phyloP scores from a whole-genome alignment of 2,329 filamentous ascomycete species.

The Mycosphaerella arachidis region DNA sequence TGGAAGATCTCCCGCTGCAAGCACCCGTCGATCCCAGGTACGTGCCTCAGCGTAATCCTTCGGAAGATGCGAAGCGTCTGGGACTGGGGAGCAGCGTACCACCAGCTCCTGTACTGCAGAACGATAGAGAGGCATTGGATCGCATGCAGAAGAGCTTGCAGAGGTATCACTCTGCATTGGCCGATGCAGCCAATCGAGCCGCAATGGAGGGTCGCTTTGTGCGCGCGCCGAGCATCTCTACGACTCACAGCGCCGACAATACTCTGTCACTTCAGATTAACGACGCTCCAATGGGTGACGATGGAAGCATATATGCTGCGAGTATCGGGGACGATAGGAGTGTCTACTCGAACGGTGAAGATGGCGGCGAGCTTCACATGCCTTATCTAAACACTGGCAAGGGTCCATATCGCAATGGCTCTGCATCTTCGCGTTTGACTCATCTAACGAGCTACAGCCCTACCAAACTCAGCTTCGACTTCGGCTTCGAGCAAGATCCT shows the following conservation, averaged over 20 bases:
- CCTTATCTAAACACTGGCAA: slow-evolving; percentile 5
- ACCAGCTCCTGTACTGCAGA: slow-evolving; percentile 46
- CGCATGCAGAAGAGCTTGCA: slow-evolving; percentile 57
- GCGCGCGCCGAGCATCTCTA: slow-evolving; percentile 37
- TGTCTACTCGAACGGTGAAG: slow-evolving; percentile 20
- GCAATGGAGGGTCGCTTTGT: slow-evolving; percentile 71
- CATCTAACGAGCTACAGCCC: slow-evolving; percentile 23
- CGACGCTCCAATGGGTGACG: not conserved
- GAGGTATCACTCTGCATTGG: slow-evolving; percentile 78
- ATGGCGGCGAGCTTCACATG: slow-evolving; percentile 11
- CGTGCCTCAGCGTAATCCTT: slow-evolving; percentile 31
- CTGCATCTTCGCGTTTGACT: slow-evolving; percentile 12
- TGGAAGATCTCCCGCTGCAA: slow-evolving; percentile 29
- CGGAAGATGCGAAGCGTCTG: slow-evolving; percentile 31
- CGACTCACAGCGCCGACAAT: slow-evolving; percentile 6
- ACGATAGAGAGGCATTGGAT: slow-evolving; percentile 28
- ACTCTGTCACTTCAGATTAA: not conserved
- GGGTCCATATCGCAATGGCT: slow-evolving; percentile 10
- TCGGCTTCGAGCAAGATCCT: slow-evolving; percentile 39
- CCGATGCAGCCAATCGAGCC: slow-evolving; percentile 73
- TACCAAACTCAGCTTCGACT: slow-evolving; percentile 33
- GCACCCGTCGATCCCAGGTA: slow-evolving; percentile 27
- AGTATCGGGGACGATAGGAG: slow-evolving; percentile 15
- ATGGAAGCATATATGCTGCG: not conserved
- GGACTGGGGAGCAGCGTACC: slow-evolving; percentile 42